Percentiles rank a stretch among this genome's conserved stretches.
Conservation (phyloP, 768 basidiomycete species). For the Mycena haematopus region DNA sequence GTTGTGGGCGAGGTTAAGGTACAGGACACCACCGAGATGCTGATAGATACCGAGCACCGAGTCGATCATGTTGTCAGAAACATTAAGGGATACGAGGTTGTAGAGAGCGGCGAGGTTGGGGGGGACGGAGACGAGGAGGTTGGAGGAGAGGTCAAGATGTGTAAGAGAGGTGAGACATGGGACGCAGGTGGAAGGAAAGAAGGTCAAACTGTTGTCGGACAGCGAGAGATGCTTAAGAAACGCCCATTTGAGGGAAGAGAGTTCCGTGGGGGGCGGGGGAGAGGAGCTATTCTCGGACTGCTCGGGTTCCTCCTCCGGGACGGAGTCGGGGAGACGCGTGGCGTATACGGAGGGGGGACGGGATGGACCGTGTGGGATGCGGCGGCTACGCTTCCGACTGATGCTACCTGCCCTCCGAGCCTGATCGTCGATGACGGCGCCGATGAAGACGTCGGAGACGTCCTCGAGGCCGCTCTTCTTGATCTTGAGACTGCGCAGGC, state of each 20-base stretch:
- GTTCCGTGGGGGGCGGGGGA: slow-evolving; percentile 42
- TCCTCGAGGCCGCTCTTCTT: slow-evolving; percentile 85
- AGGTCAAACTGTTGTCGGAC: slow-evolving; percentile 82
- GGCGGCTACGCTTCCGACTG: slow-evolving; percentile 52
- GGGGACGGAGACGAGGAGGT: slow-evolving; percentile 89
- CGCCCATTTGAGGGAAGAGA: slow-evolving; percentile 74
- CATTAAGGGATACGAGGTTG: slow-evolving; percentile 88
- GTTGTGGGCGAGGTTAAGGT: slow-evolving; percentile 84
- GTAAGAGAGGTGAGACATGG: slow-evolving; percentile 75
- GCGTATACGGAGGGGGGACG: slow-evolving; percentile 55
- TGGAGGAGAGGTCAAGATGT: slow-evolving; percentile 89
- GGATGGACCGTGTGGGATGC: slow-evolving; percentile 46
- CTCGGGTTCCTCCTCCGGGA: slow-evolving; percentile 54
- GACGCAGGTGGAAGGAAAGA: slow-evolving; percentile 71
- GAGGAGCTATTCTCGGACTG: slow-evolving; percentile 31
- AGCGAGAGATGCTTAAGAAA: slow-evolving; percentile 79
- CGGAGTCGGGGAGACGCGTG: slow-evolving; percentile 61
- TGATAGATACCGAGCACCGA: slow-evolving; percentile 90
- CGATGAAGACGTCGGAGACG: slow-evolving; percentile 76
- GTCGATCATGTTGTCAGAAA: slow-evolving; percentile 98
- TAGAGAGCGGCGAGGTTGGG: slow-evolving; percentile 74
- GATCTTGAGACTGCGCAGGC: slow-evolving; percentile 75
- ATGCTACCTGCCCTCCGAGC: slow-evolving; percentile 64
- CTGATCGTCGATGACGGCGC: slow-evolving; percentile 80
- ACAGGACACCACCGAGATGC: slow-evolving; percentile 76